Conservation (phyloP, 768 basidiomycete species). For the Mycena galopus region DNA sequence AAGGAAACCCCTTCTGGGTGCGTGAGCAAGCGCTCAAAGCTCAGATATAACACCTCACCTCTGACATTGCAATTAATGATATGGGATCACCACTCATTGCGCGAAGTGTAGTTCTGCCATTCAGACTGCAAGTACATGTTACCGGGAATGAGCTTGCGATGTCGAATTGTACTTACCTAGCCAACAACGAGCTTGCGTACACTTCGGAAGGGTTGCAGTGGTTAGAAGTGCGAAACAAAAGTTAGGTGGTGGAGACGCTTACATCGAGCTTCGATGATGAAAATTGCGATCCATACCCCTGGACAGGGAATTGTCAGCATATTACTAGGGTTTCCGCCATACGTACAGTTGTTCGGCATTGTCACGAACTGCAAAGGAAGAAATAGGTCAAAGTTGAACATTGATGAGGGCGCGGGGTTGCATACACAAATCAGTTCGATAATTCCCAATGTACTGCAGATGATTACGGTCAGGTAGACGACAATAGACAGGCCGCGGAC, state of each 20-base stretch:
- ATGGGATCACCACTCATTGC: constrained; percentile 5
- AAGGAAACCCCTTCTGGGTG: not conserved
- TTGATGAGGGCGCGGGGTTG: not conserved
- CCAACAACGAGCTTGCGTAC: constrained; percentile 7
- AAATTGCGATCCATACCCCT: constrained; percentile 15
- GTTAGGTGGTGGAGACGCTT: not conserved
- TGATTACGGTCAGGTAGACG: not conserved
- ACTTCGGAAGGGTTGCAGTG: not conserved
- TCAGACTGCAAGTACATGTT: constrained; percentile 4
- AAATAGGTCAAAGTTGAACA: not conserved
- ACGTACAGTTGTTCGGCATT: constrained; percentile 4
- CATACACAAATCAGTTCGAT: not conserved
- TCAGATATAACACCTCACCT: constrained; percentile 6
- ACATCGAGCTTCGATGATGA: constrained; percentile 6
- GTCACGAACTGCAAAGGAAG: constrained; percentile 5
- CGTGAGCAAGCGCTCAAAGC: not conserved
- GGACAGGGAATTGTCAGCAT: not conserved
- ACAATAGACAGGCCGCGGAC: not conserved
- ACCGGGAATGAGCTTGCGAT: not conserved
- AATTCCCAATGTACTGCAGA: constrained; percentile 5
- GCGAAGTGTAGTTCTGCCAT: constrained; percentile 6
- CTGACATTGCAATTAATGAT: not conserved
- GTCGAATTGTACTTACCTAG: constrained; percentile 1
- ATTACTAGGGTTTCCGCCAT: not conserved
- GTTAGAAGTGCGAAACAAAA: not conserved